Percentiles rank a stretch among this genome's conserved stretches.
phyloP scores from a whole-genome alignment of 2,329 filamentous ascomycete species.

The Lachnellula willkommii region DNA sequence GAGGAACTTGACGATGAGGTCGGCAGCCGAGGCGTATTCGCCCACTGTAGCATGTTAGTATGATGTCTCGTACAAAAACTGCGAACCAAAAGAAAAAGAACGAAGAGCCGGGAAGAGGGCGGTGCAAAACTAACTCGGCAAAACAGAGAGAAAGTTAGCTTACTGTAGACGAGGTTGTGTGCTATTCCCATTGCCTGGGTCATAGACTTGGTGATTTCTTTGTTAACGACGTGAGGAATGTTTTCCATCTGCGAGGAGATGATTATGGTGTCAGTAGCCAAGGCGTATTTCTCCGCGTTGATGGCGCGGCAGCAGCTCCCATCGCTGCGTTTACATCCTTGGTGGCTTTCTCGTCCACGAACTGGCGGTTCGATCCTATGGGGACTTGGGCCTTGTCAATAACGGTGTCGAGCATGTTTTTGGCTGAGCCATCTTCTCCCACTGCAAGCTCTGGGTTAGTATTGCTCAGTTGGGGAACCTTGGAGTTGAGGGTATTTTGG shows the following conservation, averaged over 20 bases:
- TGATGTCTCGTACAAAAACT: too few species aligned
- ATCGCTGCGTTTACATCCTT: not conserved
- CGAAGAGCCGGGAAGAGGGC: too few species aligned
- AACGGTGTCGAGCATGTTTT: not conserved
- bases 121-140: too few species aligned
- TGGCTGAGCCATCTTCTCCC: not conserved
- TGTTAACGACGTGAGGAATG: not conserved
- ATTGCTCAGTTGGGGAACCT: not conserved
- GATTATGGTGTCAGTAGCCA: not conserved
- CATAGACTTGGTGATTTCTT: not conserved
- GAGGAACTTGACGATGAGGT: not conserved
- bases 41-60: not conserved
- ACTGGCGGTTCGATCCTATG: not conserved
- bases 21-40: not conserved
- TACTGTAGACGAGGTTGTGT: not conserved
- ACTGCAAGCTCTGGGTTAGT: not conserved
- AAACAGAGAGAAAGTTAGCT: not conserved
- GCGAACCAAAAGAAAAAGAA: too few species aligned
- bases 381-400: not conserved
- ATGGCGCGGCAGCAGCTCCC: not conserved
- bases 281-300: not conserved
- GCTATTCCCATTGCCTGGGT: not conserved
- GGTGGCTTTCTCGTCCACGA: not conserved
- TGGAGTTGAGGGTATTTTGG: not conserved
- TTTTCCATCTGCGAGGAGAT: not conserved